Evolutionary conservation across 2,329 filamentous ascomycete species (phyloP), one percentile per base, ranked within the genome.

Genomic region (Clathrospora elynae): DNA sequence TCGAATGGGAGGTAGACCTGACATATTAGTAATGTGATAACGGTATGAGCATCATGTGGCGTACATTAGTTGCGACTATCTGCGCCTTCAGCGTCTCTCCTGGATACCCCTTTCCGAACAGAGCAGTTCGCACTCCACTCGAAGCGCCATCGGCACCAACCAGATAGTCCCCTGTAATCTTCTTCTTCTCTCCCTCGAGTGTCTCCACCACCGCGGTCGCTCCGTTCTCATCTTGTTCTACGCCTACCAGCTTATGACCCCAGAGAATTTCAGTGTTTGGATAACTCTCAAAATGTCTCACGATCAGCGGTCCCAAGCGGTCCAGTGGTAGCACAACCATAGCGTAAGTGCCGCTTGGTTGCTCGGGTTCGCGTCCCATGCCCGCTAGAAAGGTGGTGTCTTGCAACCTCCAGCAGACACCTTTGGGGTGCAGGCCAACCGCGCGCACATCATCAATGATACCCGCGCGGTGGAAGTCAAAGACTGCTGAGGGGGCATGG

Each of bases 1-100:
- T 85, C 82, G 51, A 82, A 78, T 9, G 65, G 63, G 46, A 85
- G 83, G 59, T 84, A 84, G 8, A 81, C 78, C 80, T 84, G 19
- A 47, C 25, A 3, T 6, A 26, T 58, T 23, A 49, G 44, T 24
- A 29, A 7, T 12, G 8, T 28, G 14, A 16, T n/a, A 7, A 6
- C 5, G 3, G 3, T 5, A 18, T 18, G 10, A 13, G n/a, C n/a
- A n/a, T 30, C 12, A 14, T 5, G 16, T 23, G 18, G 9, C 74
- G 61, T 55, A 80, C 80, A 68, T 85, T 84, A 5, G 81, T 84
- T 30, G 82, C 81, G 11, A 85, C 75, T 43, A 85, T 82, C 58
- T 83, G 80, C 44, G 74, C 73, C 38, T 82, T 75, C 73, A 81
- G 78, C 0, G 82, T 85, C 52, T 79, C 78, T 0, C 81, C 82